Conservation (phyloP, 805 yeast species). For the Nakazawaea ambrosiae region DNA sequence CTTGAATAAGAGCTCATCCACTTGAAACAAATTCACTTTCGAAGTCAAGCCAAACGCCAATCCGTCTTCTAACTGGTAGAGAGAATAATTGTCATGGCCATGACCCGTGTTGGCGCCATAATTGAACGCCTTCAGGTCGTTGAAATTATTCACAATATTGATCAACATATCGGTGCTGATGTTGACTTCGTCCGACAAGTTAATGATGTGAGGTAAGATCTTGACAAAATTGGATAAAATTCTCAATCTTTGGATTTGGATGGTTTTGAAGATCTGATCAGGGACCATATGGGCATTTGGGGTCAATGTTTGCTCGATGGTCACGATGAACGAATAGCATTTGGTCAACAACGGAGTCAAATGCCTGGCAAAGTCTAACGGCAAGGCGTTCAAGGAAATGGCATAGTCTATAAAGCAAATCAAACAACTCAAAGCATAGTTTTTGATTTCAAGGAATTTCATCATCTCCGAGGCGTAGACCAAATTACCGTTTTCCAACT, state of each 20-base stretch:
- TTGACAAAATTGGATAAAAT: conserved; percentile 24
- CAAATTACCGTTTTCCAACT: conserved; percentile 24
- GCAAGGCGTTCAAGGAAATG: conserved; percentile 35
- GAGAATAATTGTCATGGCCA: conserved; percentile 3
- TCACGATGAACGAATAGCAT: conserved; percentile 22
- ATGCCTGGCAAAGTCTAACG: conserved; percentile 24
- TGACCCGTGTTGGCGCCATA: conserved; percentile 11
- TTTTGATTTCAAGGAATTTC: conserved; percentile 42
- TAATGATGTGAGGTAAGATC: conserved; percentile 25
- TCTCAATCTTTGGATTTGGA: conserved; percentile 23
- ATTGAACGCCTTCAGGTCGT: conserved; percentile 16
- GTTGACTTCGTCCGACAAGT: conserved; percentile 17
- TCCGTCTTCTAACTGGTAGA: conserved; percentile 31
- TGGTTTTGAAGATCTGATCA: conserved; percentile 14
- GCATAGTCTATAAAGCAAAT: conserved; percentile 45
- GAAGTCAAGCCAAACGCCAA: conserved; percentile 36
- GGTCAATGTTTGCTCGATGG: conserved; percentile 18
- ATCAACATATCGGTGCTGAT: conserved; percentile 24
- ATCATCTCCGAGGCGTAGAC: conserved; percentile 25
- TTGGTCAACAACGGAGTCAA: conserved; percentile 23
- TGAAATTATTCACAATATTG: conserved; percentile 25
- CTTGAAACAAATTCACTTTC: conserved; percentile 24
- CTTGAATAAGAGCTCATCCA: conserved; percentile 26
- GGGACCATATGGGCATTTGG: background rate
- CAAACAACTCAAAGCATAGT: conserved; percentile 53